Evolutionary conservation across 352 stramenopile species (phyloP).

Genomic region (Phytophthora ramorum): DNA sequence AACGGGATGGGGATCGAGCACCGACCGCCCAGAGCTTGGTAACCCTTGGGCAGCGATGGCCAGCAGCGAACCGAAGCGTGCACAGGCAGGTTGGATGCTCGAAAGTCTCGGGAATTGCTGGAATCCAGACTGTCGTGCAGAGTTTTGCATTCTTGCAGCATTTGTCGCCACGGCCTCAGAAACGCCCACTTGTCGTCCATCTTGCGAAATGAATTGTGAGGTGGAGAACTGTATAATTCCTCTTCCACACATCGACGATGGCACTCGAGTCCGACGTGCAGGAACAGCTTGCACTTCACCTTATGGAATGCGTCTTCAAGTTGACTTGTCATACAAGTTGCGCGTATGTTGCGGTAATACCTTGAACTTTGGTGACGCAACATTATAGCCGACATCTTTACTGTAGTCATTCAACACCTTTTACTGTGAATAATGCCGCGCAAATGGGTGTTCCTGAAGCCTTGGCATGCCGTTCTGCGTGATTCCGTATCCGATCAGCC

Average conservation of each 20-base stretch:
- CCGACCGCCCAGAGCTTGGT: conserved; percentile 4
- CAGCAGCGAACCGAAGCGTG: conserved; percentile 17
- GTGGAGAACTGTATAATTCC: neutral
- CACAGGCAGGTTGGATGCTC: conserved; percentile 7
- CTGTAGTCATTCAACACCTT: too few relatives aligned
- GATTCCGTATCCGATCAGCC: too few relatives aligned
- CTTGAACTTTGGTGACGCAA: too few relatives aligned
- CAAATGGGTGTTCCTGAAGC: too few relatives aligned
- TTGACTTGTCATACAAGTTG: too few relatives aligned
- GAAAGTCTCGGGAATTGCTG: conserved; percentile 7
- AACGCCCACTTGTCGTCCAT: conserved; percentile 19
- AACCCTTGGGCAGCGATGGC: conserved; percentile 16
- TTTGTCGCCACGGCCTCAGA: conserved; percentile 10
- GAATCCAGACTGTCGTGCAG: conserved; percentile 13
- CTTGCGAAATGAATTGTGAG: conserved; percentile 4
- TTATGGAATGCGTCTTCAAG: neutral
- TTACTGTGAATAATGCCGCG: too few relatives aligned
- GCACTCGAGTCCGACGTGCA: neutral
- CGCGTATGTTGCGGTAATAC: too few relatives aligned
- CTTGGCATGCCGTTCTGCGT: too few relatives aligned
- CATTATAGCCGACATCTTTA: too few relatives aligned
- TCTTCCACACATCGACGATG: neutral
- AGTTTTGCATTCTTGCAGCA: conserved; percentile 10
- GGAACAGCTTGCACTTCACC: neutral
- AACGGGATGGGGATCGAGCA: conserved; percentile 21